phyloP scores from a whole-genome alignment of 192 early-diverging fungal species.

The Endogone sp. region DNA sequence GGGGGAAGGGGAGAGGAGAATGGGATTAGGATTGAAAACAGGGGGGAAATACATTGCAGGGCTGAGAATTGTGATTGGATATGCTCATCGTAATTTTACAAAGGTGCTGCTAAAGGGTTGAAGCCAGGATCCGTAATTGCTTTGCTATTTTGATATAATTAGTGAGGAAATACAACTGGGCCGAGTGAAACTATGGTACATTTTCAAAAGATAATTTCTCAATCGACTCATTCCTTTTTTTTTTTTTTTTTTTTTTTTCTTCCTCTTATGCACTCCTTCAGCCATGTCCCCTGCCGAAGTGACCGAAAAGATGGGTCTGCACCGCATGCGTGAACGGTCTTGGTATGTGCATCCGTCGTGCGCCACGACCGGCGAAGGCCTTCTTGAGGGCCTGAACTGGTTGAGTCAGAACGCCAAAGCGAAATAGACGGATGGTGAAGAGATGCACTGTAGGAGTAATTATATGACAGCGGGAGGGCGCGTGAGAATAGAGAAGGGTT shows the following conservation, averaged over 20 bases:
- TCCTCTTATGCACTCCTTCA: slow-evolving; percentile 1
- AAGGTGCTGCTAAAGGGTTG: no score
- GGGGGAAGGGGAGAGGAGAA: no score
- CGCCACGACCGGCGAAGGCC: slow-evolving; percentile 77
- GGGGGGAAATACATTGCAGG: no score
- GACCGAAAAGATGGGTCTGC: slow-evolving; percentile 84
- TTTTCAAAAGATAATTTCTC: no score
- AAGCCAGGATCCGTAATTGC: no score
- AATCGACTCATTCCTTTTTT: neutral
- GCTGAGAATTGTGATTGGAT: no score
- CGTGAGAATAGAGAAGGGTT: neutral
- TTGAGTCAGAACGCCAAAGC: slow-evolving; percentile 77
- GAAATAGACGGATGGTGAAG: slow-evolving; percentile 21
- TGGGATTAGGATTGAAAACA: no score
- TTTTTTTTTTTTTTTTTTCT: neutral
- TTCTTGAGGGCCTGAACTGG: slow-evolving; percentile 85
- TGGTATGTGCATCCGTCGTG: slow-evolving; percentile 94
- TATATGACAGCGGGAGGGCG: neutral
- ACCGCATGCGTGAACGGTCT: slow-evolving; percentile 78
- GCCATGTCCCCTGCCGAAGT: slow-evolving; percentile 97
- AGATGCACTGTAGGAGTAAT: no score
- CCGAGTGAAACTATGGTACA: no score
- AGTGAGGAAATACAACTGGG: no score
- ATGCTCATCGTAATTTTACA: no score
- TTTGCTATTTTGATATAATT: no score